Evolutionary conservation across 768 basidiomycete genomes (phyloP), one percentile per base, ranked within the genome.

Genomic region (Xerocomellus chrysenteron): DNA sequence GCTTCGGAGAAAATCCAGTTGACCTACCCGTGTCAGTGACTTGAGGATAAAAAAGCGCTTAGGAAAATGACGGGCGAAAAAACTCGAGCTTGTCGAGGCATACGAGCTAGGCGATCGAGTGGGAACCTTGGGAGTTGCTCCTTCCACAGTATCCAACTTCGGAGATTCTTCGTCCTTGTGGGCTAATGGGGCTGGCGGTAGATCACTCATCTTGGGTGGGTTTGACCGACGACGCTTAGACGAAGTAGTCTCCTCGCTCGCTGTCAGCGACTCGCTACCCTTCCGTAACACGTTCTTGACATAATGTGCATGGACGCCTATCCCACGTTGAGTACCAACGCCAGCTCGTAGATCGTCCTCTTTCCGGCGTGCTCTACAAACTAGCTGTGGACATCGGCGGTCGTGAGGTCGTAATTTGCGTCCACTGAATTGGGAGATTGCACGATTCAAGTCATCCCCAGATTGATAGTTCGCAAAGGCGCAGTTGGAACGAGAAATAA

Each of bases 401-500:
- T 97, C 92, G 58, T 75, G 70, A 0, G 87, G 79, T 21, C 94
- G 85, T 30, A 98, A 70, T 0, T 82, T 77, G 46, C 75, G 71
- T 12, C 90, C 91, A 68, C 92, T 88, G 73, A 91, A 94, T 46
- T 76, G 80, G 3, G 68, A 64, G 54, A 95, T 90, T 4, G 92
- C 93, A 5, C 74, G 74, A 10, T 81, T 75, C 21, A 98, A 74
- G 55, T 85, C 76, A 6, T 67, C 73, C 63, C 88, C 82, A 0
- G 79, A 81, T 46, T 83, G 81, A 66, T 88, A 96, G 71, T 98
- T 98, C 71, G 96, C 82, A 66, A 98, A 98, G 5, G 92, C 92
- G 72, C 95, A 98, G 65, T 85, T 92, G 3, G 94, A 95, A n/a
- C 92, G 84, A n/a, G 88, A 82, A 63, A 98, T 98, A 51, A 94